These are phyloP conservation scores for Ploettnerulaceae sp. DNA, from an alignment of 2,329 filamentous ascomycete species.

Conservation along the genomic window DNA sequence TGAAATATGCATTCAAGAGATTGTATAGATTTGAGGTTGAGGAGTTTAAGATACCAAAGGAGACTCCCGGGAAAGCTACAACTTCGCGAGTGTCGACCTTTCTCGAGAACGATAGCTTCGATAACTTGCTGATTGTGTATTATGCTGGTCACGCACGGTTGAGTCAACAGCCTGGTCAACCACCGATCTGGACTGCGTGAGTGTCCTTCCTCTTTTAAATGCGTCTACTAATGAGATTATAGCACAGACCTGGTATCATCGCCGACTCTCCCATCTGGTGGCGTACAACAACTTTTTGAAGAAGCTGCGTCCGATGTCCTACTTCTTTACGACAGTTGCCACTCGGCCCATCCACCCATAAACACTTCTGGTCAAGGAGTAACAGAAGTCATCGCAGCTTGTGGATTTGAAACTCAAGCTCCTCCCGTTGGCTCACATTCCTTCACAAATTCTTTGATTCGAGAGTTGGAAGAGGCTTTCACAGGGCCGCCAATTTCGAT, in stretches of 20 bases:
- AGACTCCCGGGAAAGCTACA: conserved; percentile 1
- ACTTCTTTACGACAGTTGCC: conserved; percentile 12
- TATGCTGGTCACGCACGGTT: conserved; percentile 15
- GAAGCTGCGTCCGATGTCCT: conserved; percentile 11
- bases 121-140: conserved; percentile 14
- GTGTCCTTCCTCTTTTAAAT: no score
- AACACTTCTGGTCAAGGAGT: not conserved
- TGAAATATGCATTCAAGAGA: conserved; percentile 7
- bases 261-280: conserved; percentile 12
- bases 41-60: conserved; percentile 5
- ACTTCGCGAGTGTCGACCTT: not conserved
- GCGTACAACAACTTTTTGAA: conserved; percentile 11
- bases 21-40: conserved; percentile 11
- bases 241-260: conserved; percentile 6
- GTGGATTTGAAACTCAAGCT: conserved; percentile 5
- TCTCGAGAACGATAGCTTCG: conserved; percentile 2
- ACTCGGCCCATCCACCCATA: not conserved
- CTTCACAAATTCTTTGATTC: conserved; percentile 2
- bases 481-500: conserved; percentile 4
- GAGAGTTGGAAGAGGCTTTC: conserved; percentile 1
- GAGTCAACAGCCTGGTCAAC: no score
- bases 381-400: conserved; percentile 11
- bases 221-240: not conserved
- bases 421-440: conserved; percentile 7
- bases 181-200: not conserved